Conservation (phyloP, 805 yeast genomes). For the Kuraishia ogatae region DNA sequence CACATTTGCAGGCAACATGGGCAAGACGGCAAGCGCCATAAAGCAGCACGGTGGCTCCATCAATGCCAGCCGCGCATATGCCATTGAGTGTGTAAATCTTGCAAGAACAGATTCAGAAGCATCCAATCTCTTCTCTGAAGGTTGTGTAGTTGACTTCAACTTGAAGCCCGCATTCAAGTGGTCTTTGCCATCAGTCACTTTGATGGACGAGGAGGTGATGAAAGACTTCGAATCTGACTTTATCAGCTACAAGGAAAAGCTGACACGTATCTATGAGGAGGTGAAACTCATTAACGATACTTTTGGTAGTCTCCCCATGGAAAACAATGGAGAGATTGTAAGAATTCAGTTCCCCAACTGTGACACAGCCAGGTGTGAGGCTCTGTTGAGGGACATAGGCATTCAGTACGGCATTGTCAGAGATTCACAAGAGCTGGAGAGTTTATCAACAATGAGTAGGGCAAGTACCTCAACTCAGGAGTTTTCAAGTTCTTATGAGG, state of each 20-base stretch:
- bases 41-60: constrained; percentile 16
- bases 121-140: constrained; percentile 19
- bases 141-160: constrained; percentile 51
- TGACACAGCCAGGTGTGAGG: constrained; percentile 48
- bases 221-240: constrained; percentile 27
- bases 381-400: constrained; percentile 47
- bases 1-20: not conserved
- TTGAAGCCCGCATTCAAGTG: constrained; percentile 26
- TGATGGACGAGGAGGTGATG: constrained; percentile 37
- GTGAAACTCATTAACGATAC: constrained; percentile 35
- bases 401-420: constrained; percentile 47
- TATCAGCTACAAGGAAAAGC: constrained; percentile 26
- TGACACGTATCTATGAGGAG: constrained; percentile 34
- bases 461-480: constrained; percentile 4
- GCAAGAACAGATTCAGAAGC: constrained; percentile 24
- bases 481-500: not conserved
- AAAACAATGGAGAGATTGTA: constrained; percentile 27
- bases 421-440: not conserved
- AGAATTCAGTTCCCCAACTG: constrained; percentile 68
- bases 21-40: constrained; percentile 16
- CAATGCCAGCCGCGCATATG: constrained; percentile 18
- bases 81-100: constrained; percentile 20
- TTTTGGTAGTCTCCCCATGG: constrained; percentile 47
- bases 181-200: constrained; percentile 28
- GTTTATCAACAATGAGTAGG: not conserved